A percentile compares a stretch with the other conserved stretches of the same genome.
Conservation (phyloP, 495 filamentous ascomycete species). For the Penicillium odoratum region DNA sequence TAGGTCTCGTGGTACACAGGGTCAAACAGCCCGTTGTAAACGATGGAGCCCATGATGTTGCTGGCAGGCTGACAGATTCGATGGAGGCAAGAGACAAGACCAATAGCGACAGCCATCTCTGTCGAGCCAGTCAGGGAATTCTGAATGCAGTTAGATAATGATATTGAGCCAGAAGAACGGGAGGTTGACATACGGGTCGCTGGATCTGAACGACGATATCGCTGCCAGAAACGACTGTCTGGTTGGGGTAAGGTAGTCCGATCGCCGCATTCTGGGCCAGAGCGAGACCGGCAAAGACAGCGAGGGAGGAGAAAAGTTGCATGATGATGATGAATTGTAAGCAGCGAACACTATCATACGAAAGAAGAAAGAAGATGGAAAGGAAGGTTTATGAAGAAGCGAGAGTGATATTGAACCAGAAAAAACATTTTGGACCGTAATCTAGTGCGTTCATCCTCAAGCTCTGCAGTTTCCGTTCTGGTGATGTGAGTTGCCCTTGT, state of each 20-base stretch:
- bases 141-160: background rate
- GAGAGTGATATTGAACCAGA: background rate
- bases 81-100: background rate
- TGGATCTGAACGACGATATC: constrained; percentile 1
- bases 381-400: background rate
- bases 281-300: background rate
- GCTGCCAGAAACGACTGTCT: background rate
- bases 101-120: constrained; percentile 2
- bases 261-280: constrained; percentile 2
- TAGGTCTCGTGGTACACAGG: constrained; percentile 6
- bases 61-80: background rate
- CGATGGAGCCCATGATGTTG: background rate
- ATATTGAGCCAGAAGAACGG: background rate
- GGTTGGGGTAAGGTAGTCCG: background rate
- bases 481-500: background rate
- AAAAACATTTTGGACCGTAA: background rate
- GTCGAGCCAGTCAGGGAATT: background rate
- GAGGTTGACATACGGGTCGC: background rate
- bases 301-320: background rate
- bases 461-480: background rate
- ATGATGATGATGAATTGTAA: background rate
- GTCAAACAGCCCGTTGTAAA: constrained; percentile 1
- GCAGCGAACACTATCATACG: background rate
- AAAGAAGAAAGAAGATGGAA: background rate
- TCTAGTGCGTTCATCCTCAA: background rate